Evolutionary conservation across 768 basidiomycete species (phyloP), one percentile per base, ranked within the genome.

Genomic region (Candolleomyces aberdarensis): DNA sequence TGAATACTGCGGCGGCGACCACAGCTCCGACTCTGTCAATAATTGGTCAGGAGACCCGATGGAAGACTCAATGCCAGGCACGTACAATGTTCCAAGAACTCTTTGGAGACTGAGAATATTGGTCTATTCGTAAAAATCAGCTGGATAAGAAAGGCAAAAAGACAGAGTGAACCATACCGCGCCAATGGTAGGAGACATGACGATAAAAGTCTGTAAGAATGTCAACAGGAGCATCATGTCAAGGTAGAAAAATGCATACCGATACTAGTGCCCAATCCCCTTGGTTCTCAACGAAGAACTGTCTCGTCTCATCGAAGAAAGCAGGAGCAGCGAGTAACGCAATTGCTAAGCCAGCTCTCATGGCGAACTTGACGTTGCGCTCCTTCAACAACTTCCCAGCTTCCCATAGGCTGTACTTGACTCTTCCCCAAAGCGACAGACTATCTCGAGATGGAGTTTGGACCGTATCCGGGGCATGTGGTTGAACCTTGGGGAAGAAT

Each of bases 231-330:
- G 13, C n/a, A 6, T 17, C 20, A 15, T 11, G 8, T 26, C 55
- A 11, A 19, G 3, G 36, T 46, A 43, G 40, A 59, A 55, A 58
- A 36, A 58, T 29, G 76, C 83, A 69, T 63, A 92, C 94, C 49
- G 95, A 95, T 57, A 98, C 92, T 68, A 99, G 76, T 1, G 94
- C 94, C 96, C 96, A 99, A 75, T 98, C 94, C 40, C 96, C 96
- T 66, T 87, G 84, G 66, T 89, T 94, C 51, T 87, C 83, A 47
- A 92, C 78, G 68, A 97, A 98, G 3, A 85, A 72, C 5, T 87
- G 88, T 26, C 95, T 79, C 0, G 91, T 95, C 17, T 72, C 63
- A 57, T 91, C 89, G 61, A 92, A 87, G 73, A 96, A 98, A 0
- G 96, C 96, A 2, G 96, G 95, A 0, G 89, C 81, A 0, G 95